These are phyloP conservation scores for Zygosaccharomyces gambellarensis DNA, from an alignment of 805 yeast species.

Conservation along the genomic window DNA sequence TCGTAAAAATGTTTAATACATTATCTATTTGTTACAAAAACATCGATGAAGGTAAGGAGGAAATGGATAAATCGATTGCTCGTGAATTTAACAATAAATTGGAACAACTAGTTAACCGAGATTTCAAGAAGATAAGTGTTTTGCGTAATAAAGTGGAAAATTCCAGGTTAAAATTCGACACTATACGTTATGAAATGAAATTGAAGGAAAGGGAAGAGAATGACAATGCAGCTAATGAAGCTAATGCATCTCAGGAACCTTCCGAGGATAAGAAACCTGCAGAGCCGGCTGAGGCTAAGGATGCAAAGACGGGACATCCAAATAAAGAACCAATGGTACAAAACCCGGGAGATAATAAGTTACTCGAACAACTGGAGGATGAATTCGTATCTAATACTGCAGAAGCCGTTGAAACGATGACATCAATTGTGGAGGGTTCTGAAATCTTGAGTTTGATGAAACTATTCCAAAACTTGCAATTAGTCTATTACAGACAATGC, in stretches of 20 bases:
- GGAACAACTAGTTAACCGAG: conserved; percentile 47
- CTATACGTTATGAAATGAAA: conserved; percentile 55
- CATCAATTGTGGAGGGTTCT: conserved; percentile 61
- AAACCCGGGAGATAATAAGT: conserved; percentile 35
- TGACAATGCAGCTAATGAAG: conserved; percentile 50
- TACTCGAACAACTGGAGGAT: conserved; percentile 62
- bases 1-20: conserved; percentile 41
- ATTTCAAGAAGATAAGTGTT: conserved; percentile 55
- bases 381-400: conserved; percentile 76
- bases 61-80: conserved; percentile 61
- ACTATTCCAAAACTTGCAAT: conserved; percentile 64
- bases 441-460: conserved; percentile 60
- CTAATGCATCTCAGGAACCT: conserved; percentile 40
- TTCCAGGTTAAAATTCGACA: conserved; percentile 66
- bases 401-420: conserved; percentile 74
- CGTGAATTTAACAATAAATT: conserved; percentile 56
- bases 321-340: conserved; percentile 8
- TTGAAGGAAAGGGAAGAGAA: conserved; percentile 28
- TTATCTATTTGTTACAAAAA: conserved; percentile 51
- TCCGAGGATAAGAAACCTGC: conserved; percentile 8
- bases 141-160: conserved; percentile 65
- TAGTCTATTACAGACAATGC: conserved; percentile 55
- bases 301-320: background rate
- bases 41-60: conserved; percentile 63
- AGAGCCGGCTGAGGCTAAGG: conserved; percentile 8